These are phyloP conservation scores for Fusarium secorum DNA, from an alignment of 2,329 filamentous ascomycete species.

Conservation along the genomic window DNA sequence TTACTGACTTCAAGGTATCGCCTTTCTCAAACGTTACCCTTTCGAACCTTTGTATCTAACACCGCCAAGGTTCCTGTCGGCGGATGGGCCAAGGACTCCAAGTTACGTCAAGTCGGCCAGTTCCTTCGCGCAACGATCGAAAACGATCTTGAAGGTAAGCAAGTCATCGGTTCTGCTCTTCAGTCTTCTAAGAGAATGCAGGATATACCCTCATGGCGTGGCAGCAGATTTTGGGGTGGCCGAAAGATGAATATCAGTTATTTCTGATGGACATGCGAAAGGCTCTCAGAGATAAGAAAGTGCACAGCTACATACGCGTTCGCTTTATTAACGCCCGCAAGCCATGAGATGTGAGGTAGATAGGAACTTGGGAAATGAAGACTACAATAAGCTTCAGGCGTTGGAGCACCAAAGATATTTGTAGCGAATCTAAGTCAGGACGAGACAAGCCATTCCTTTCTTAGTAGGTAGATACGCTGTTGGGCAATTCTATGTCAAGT, in stretches of 20 bases:
- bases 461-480: not conserved
- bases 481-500: no score
- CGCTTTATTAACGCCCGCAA: conserved; percentile 9
- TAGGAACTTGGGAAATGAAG: not conserved
- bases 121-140: conserved; percentile 13
- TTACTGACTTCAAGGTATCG: not conserved
- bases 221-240: not conserved
- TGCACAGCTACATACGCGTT: conserved; percentile 10
- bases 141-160: conserved; percentile 19
- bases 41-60: not conserved
- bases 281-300: not conserved
- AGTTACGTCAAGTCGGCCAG: conserved; percentile 1
- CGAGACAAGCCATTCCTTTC: not conserved
- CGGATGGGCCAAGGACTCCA: conserved; percentile 8
- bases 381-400: not conserved
- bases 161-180: accelerated
- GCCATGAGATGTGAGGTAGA: not conserved
- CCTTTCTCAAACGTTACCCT: accelerated
- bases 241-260: conserved; percentile 1
- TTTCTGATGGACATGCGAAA: conserved; percentile 7
- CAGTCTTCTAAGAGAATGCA: not conserved
- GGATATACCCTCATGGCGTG: conserved; percentile 2
- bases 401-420: not conserved
- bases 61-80: not conserved
- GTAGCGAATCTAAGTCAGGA: not conserved